Conservation (phyloP, 148 eudicot species). For the Dianthus caryophyllus region DNA sequence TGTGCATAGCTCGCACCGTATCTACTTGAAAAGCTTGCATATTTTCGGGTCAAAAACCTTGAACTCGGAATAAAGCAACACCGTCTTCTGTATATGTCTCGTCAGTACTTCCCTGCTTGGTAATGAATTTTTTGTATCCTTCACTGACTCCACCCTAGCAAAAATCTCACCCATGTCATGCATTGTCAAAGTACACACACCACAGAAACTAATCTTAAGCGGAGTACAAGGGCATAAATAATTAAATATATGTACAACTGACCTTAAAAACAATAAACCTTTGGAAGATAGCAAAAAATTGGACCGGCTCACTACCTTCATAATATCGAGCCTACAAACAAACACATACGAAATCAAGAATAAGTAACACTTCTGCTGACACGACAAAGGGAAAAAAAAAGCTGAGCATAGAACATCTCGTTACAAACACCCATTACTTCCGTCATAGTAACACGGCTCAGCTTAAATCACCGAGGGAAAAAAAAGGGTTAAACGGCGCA, state of each 20-base stretch:
- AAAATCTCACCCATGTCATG: constrained; percentile 12
- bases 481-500: constrained; percentile 70
- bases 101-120: constrained; percentile 60
- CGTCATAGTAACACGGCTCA: no score
- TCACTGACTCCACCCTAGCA: constrained; percentile 78
- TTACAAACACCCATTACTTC: no score
- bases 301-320: constrained; percentile 88
- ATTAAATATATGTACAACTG: constrained; percentile 9
- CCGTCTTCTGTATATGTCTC: constrained; percentile 63
- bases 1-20: constrained; percentile 32
- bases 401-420: not conserved
- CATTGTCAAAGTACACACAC: constrained; percentile 7
- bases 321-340: constrained; percentile 63
- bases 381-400: not conserved
- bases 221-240: not conserved
- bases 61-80: constrained; percentile 69
- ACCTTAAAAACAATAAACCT: constrained; percentile 91
- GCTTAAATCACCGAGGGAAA: no score
- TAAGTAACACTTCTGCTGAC: not conserved
- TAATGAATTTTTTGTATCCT: constrained; percentile 55
- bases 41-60: constrained; percentile 84
- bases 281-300: constrained; percentile 85
- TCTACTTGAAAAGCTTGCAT: constrained; percentile 98
- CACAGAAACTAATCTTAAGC: not conserved
- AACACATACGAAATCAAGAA: constrained; percentile 25